phyloP scores from a whole-genome alignment of 2,329 filamentous ascomycete species.

The Neophaeococcomyces mojaviensis region DNA sequence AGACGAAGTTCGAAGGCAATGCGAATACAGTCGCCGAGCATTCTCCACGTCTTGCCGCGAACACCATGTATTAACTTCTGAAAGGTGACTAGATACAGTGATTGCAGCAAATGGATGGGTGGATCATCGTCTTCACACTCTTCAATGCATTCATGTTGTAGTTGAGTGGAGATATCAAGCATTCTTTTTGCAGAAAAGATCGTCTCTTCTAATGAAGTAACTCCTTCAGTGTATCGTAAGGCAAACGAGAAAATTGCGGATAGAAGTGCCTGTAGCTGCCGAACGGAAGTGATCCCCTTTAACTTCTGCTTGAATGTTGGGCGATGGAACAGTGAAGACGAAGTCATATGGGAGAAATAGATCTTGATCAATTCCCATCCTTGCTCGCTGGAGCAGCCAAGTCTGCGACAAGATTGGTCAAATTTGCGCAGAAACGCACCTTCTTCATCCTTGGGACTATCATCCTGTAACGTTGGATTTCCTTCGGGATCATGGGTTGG shows the following conservation, averaged over 20 bases:
- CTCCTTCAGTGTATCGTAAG: constrained; percentile 9
- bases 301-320: constrained; percentile 25
- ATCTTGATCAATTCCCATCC: constrained; percentile 5
- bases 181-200: constrained; percentile 15
- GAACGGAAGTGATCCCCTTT: constrained; percentile 13
- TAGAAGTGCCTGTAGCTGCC: constrained; percentile 25
- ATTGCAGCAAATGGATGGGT: constrained; percentile 31
- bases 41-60: constrained; percentile 31
- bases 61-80: constrained; percentile 32
- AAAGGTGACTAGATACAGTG: constrained; percentile 29
- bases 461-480: not conserved
- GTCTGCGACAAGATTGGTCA: constrained; percentile 6
- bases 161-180: constrained; percentile 20
- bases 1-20: constrained; percentile 31
- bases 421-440: not conserved
- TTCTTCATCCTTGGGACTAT: not conserved
- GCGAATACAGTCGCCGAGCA: constrained; percentile 25
- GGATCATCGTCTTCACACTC: constrained; percentile 29
- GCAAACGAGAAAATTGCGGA: constrained; percentile 28
- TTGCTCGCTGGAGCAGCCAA: not conserved
- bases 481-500: not conserved
- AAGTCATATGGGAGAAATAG: constrained; percentile 28
- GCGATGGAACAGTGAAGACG: constrained; percentile 28
- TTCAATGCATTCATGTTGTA: constrained; percentile 26
- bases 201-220: not conserved